A percentile compares a stretch with the other conserved stretches of the same genome.
Conservation (phyloP, 2,329 filamentous ascomycete genomes). For the Xylaria sp. region DNA sequence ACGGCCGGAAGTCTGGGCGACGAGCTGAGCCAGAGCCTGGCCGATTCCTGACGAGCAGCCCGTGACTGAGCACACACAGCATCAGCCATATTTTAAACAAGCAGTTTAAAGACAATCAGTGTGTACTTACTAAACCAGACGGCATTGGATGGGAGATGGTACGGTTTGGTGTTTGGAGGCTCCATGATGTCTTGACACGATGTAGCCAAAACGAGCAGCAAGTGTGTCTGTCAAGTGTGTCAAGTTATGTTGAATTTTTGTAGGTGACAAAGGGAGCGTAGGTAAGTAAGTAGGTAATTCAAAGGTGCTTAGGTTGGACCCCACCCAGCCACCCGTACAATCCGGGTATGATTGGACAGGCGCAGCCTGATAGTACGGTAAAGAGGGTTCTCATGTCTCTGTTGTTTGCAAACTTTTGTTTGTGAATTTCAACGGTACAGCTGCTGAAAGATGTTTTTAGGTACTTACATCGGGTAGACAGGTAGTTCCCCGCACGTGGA, state of each 20-base stretch:
- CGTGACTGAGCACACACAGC: constrained; percentile 13
- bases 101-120: background rate
- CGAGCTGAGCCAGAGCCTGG: constrained; percentile 41
- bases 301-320: background rate
- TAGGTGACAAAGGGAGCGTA: background rate
- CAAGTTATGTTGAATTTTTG: too few species aligned
- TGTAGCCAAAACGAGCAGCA: too few species aligned
- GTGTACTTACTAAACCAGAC: constrained; percentile 47
- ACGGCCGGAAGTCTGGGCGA: constrained; percentile 43
- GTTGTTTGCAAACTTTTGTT: too few species aligned
- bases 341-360: background rate
- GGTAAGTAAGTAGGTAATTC: too few species aligned
- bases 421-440: too few species aligned
- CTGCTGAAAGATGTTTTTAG: too few species aligned
- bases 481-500: too few species aligned
- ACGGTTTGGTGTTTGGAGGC: constrained; percentile 38
- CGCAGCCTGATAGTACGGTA: too few species aligned
- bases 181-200: constrained; percentile 27
- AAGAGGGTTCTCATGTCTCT: too few species aligned
- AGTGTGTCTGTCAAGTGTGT: too few species aligned
- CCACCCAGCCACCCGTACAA: background rate
- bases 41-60: constrained; percentile 39
- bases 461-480: too few species aligned
- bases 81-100: background rate
- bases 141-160: constrained; percentile 43